A percentile compares a stretch with the other conserved stretches of the same genome.
phyloP scores from a whole-genome alignment of 257 asterid species.

The Lantana camara region DNA sequence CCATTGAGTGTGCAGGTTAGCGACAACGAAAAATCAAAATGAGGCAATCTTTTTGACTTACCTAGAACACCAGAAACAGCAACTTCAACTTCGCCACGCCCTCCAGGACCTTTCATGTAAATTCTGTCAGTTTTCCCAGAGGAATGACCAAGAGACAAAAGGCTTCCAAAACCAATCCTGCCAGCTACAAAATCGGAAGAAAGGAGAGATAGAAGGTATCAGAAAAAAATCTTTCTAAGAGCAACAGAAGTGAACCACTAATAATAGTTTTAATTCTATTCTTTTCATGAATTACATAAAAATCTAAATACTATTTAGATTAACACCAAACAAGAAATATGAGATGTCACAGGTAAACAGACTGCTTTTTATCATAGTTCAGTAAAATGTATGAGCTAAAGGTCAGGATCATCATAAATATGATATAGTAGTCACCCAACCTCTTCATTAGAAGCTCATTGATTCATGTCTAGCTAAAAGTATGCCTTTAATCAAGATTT shows the following conservation, averaged over 20 bases:
- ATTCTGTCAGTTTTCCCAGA: conserved; percentile 87
- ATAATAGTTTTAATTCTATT: neutral
- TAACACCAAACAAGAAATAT: neutral
- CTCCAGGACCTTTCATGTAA: conserved; percentile 99
- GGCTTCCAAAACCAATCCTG: conserved; percentile 91
- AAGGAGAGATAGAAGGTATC: conserved; percentile 11
- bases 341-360: neutral
- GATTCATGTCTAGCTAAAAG: neutral
- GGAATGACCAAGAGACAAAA: conserved; percentile 86
- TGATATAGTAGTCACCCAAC: neutral
- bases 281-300: neutral
- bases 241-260: neutral
- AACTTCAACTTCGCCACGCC: conserved; percentile 99
- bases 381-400: too few relatives aligned
- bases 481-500: too few relatives aligned
- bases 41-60: conserved; percentile 28
- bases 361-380: neutral
- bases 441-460: neutral
- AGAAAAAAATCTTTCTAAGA: neutral
- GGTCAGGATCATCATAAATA: too few relatives aligned
- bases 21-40: neutral
- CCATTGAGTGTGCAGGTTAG: neutral
- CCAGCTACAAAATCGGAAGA: conserved; percentile 59
- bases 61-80: conserved; percentile 97
- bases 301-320: neutral